Evolutionary conservation across 2,329 filamentous ascomycete genomes (phyloP), one percentile per base, ranked within the genome.

Genomic region (Meredithiella fracta): DNA sequence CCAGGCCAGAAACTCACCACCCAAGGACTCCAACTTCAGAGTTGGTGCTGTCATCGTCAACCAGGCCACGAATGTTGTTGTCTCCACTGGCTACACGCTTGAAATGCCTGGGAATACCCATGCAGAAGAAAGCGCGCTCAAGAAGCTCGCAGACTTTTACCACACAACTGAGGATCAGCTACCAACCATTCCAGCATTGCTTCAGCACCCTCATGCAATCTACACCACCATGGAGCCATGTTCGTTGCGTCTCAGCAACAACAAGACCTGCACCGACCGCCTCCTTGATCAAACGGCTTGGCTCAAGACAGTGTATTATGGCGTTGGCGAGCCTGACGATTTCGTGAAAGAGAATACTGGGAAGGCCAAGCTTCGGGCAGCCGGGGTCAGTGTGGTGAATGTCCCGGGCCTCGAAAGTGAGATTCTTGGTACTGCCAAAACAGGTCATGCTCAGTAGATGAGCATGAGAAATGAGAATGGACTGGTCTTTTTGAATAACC

Each of bases 211-310:
- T 20, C 61, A 61, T 58, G 68, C 65, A 8, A 75, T 98, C 11
- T 97, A 96, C 68, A 96, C 94, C 0, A 96, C 90, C 0, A 88
- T 98, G 74, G 92, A 92, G 67, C 87, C 87, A 1, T 94, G 87
- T 65, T 83, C 78, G 54, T 73, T 82, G 63, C 74, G 87, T 40
- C 70, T 88, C 53, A 87, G 82, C 63, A 86, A 86, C 3, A 89
- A 90, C 64, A 63, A 79, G 55, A 76, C 85, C 0, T 94, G 92
- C 64, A 85, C 87, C 6, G 80, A 95, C 62, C 75, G 91, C 54
- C 85, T 98, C 23, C 69, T 94, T 42, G 71, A 72, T 6, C 72
- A 84, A 20, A 72, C 71, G 11, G 69, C 68, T 1, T 79, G 75
- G 44, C 85, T 96, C 56, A 77, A 74, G 59, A 85, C 79, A 50